Base-by-base conservation (phyloP, 2,329 filamentous ascomycete species). In the Capronia epimyces region DNA sequence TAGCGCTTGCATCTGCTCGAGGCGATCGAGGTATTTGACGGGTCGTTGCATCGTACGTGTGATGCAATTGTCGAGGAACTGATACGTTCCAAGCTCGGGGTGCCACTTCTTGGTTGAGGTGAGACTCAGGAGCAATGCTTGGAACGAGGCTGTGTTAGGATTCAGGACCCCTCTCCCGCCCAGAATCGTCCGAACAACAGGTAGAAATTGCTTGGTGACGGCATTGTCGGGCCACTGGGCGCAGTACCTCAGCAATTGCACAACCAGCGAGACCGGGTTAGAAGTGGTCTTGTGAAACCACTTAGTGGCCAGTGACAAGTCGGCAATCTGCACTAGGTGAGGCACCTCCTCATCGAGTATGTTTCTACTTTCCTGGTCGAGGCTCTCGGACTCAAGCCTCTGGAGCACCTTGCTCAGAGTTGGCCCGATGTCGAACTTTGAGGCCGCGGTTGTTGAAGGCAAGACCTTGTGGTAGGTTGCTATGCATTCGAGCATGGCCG, bases 341-440 rank as follows among this genome's bases (percentile, higher is more conserved):
- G 89, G 84, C 22, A 96, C 72, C 67, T 95, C 87, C 62, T 90
- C 79, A 8, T 86, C 67, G 18, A 80, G 74, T 41, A 90, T 71
- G 1, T 75, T 75, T 43, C 74, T 67, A 41, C 80, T 74, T 36
- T 77, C 73, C 2, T 73, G 68, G 13, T 75, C 71, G 13, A 66
- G 34, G 12, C 61, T 61, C 1, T 57, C 45, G 12, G 76, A 67
- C 37, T 85, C 80, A 8, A 88, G 68, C 25, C 76, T 75, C 49
- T 78, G 75, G 40, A 97, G 71, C 1, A 83, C 78, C 52, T 82
- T 79, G 6, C 84, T 82, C 13, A 98, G 75, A 16, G 86, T 77
- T 0, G 85, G 73, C 0, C 91, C 93, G 3, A 95, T 84, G 63
- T 97, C 93, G 62, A 96, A 93, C 58, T 86, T 93, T 60, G 89